Conservation (phyloP, 2,329 filamentous ascomycete genomes). For the Fusarium sp. region DNA sequence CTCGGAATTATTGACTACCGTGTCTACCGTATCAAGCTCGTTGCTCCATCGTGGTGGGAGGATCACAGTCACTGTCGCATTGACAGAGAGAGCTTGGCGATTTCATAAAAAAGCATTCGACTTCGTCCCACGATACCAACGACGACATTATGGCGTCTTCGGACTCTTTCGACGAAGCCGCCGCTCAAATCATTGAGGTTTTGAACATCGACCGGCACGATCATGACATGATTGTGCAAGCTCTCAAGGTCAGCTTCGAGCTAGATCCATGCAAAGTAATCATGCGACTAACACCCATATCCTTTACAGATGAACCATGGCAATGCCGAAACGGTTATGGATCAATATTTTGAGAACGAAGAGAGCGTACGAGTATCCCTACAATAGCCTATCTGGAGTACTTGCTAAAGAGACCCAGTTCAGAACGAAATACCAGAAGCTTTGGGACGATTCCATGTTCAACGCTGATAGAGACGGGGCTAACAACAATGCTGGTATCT, state of each 20-base stretch:
- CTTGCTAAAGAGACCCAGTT: slow-evolving; percentile 55
- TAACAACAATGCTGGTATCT: slow-evolving; percentile 58
- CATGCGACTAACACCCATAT: slow-evolving; percentile 23
- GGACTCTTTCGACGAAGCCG: slow-evolving; percentile 55
- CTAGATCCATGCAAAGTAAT: not conserved
- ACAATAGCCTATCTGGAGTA: slow-evolving; percentile 1
- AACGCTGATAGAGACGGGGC: slow-evolving; percentile 65
- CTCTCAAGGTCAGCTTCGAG: slow-evolving; percentile 56
- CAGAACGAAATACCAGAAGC: slow-evolving; percentile 59
- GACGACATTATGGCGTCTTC: slow-evolving; percentile 50
- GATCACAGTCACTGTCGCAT: slow-evolving; percentile 8
- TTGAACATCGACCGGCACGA: slow-evolving; percentile 56
- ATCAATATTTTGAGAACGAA: slow-evolving; percentile 66
- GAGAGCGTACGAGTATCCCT: slow-evolving; percentile 48
- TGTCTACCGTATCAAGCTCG: slow-evolving; percentile 9
- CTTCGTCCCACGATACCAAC: not conserved
- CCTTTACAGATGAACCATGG: slow-evolving; percentile 57
- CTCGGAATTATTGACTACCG: not conserved
- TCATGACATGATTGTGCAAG: slow-evolving; percentile 56
- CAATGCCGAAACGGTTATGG: slow-evolving; percentile 63
- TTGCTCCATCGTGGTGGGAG: slow-evolving; percentile 18
- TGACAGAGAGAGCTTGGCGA: slow-evolving; percentile 20
- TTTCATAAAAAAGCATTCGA: not conserved
- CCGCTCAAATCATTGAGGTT: slow-evolving; percentile 60
- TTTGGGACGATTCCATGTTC: slow-evolving; percentile 69